Evolutionary conservation across 1,284 basidiomycete species (phyloP), one percentile per base, ranked within the genome.

Genomic region (Anthracocystis walkeri): DNA sequence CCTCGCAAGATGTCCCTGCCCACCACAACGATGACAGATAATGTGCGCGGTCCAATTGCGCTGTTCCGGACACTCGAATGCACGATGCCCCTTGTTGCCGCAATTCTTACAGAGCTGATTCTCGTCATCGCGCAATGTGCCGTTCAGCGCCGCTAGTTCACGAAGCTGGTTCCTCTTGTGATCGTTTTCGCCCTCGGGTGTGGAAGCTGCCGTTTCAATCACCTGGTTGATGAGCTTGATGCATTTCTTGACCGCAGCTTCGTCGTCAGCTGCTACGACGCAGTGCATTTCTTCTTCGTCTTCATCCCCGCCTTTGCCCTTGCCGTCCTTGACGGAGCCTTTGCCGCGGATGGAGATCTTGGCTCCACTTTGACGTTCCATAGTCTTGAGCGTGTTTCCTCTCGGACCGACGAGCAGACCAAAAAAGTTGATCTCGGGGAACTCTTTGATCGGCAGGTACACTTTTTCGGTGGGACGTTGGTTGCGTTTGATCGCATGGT

Each of bases 361-460:
- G 20, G 97, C 97, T 27, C 97, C 97, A 82, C 92, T 94, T 82
- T 99, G 94, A 61, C 93, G 89, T 87, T 99, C 97, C 97, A 99
- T 99, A 86, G 94, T 95, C 89, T 99, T 99, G 88, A 99, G 87
- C 87, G 94, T 96, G 86, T 99, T 99, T 52, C 97, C 97, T 82
- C 97, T 92, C 81, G 97, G 97, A 44, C 97, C 97, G 72, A 99
- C 96, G 66, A 99, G 90, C 67, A 99, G 88, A 81, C 97, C 97
- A 82, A 99, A 99, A 87, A 99, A 99, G 87, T 99, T 99, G 89
- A 99, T 99, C 87, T 99, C 96, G 5, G 97, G 97, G 83, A 99
- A 99, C 87, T 99, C 97, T 86, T 99, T 97, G 83, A 98, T 94
- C 29, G 97, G 97, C 72, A 99, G 95, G 85, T 98, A 99, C 65